Conservation (phyloP, 345 rosid genomes). For the Murraya koenigii region DNA sequence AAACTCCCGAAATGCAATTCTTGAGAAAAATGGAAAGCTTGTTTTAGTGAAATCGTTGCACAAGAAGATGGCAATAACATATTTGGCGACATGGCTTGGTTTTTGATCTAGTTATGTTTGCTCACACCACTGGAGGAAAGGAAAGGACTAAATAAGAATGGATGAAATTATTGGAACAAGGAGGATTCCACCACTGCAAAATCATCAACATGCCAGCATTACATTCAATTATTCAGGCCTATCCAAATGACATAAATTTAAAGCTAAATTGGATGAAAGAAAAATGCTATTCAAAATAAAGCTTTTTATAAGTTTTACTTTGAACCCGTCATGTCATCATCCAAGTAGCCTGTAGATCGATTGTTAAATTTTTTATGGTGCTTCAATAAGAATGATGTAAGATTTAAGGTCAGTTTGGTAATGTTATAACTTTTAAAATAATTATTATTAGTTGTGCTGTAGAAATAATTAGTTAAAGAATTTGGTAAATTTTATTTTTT, state of each 20-base stretch:
- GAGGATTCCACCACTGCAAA: constrained; percentile 35
- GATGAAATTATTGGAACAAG: constrained; percentile 28
- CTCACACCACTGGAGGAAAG: constrained; percentile 19
- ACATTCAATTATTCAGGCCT: constrained; percentile 32
- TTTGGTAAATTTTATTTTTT: too few relatives aligned
- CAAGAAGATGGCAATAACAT: not conserved
- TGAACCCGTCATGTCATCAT: too few relatives aligned
- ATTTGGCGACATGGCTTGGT: constrained; percentile 3
- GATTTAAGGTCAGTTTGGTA: too few relatives aligned
- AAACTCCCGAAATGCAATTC: constrained; percentile 11
- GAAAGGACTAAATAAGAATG: constrained; percentile 35
- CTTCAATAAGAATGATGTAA: too few relatives aligned
- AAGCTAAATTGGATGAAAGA: too few relatives aligned
- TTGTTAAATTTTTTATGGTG: too few relatives aligned
- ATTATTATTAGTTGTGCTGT: too few relatives aligned
- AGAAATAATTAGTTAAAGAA: too few relatives aligned
- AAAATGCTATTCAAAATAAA: too few relatives aligned
- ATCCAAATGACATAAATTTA: constrained; percentile 3
- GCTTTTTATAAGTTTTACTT: too few relatives aligned
- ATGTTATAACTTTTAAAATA: too few relatives aligned
- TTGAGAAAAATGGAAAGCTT: constrained; percentile 20
- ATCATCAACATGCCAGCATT: constrained; percentile 26
- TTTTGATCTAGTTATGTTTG: constrained; percentile 33
- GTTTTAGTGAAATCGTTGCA: constrained; percentile 23
- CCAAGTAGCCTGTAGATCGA: too few relatives aligned